phyloP scores from a whole-genome alignment of 345 rosid genomes.

The Acer campestre region DNA sequence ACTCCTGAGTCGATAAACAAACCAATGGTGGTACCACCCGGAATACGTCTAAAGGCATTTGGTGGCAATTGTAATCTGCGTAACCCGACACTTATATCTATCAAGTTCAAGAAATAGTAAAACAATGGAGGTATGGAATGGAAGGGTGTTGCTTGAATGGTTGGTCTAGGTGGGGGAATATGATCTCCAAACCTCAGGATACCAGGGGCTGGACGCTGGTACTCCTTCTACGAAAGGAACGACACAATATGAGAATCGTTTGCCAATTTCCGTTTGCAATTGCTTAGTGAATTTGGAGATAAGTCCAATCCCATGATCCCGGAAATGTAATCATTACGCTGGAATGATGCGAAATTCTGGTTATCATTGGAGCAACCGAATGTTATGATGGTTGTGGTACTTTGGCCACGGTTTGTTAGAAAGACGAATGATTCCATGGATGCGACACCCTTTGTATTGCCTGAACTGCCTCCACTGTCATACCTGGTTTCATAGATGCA shows the following conservation, averaged over 20 bases:
- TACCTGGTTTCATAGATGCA: constrained; percentile 15
- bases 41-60: background rate
- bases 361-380: constrained; percentile 25
- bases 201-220: background rate
- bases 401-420: background rate
- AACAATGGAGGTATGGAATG: background rate
- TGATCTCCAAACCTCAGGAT: constrained; percentile 20
- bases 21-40: background rate
- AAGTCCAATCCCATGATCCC: background rate
- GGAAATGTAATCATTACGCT: background rate
- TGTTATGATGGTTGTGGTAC: background rate
- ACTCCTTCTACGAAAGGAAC: background rate
- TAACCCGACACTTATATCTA: constrained; percentile 20
- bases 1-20: constrained; percentile 25
- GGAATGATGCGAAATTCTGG: background rate
- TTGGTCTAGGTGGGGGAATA: background rate
- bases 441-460: constrained; percentile 8
- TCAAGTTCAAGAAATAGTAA: constrained; percentile 5
- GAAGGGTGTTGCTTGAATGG: background rate
- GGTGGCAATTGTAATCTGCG: background rate
- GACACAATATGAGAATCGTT: constrained; percentile 25
- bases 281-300: constrained; percentile 19
- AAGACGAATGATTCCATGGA: constrained; percentile 18
- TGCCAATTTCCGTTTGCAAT: background rate
- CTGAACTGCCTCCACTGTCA: constrained; percentile 5